A percentile compares a stretch with the other conserved stretches of the same genome.
Conservation (phyloP, 352 stramenopile genomes). For the Globisporangium alternatum region DNA sequence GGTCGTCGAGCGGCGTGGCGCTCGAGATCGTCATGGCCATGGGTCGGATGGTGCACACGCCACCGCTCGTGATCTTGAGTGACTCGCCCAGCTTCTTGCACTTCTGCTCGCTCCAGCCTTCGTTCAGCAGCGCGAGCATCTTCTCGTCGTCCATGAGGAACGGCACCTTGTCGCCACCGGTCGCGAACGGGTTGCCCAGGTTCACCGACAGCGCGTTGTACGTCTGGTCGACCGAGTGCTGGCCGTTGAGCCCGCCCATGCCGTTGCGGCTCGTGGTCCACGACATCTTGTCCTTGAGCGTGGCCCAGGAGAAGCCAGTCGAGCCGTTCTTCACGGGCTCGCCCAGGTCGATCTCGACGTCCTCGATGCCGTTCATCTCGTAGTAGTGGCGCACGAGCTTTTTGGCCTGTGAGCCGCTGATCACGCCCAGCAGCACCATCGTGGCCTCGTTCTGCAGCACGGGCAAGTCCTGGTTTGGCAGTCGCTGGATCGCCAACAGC, state of each 20-base stretch:
- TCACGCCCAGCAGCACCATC: constrained; percentile 69
- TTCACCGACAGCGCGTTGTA: constrained; percentile 59
- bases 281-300: constrained; percentile 56
- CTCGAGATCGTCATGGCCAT: constrained; percentile 83
- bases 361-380: constrained; percentile 37
- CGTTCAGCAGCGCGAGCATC: constrained; percentile 72
- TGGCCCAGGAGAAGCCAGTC: constrained; percentile 51
- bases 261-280: constrained; percentile 29
- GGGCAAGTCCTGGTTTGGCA: constrained; percentile 71
- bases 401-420: constrained; percentile 51
- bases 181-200: constrained; percentile 15
- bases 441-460: constrained; percentile 65
- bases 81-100: constrained; percentile 43
- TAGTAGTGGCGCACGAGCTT: constrained; percentile 69
- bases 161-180: constrained; percentile 29
- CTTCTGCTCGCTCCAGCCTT: constrained; percentile 66
- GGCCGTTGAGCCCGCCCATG: constrained; percentile 60
- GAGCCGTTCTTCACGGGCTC: constrained; percentile 41
- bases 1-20: constrained; percentile 74
- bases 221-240: constrained; percentile 60
- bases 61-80: constrained; percentile 72
- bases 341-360: constrained; percentile 71
- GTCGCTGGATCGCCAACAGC: constrained; percentile 64
- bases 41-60: constrained; percentile 61
- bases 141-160: constrained; percentile 84